Conservation (phyloP, 2,329 filamentous ascomycete genomes). For the Colletotrichum cordylinicola region DNA sequence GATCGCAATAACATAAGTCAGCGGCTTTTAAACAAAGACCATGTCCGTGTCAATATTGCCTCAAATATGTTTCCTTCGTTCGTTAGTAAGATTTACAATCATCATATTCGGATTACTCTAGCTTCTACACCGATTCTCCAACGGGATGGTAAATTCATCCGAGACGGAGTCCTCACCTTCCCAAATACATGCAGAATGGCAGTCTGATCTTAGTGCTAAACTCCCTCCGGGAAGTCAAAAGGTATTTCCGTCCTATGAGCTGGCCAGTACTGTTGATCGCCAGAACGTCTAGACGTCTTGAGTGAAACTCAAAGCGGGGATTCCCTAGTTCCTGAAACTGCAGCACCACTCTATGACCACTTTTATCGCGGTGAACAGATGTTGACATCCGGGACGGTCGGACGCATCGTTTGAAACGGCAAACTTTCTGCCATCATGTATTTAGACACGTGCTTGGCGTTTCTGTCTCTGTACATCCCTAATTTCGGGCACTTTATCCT, state of each 20-base stretch:
- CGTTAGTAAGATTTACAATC: fast-evolving
- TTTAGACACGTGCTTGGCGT: background rate
- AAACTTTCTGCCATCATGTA: background rate
- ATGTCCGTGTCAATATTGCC: background rate
- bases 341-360: background rate
- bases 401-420: background rate
- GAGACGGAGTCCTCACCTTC: background rate
- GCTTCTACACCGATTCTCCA: background rate
- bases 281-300: background rate
- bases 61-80: background rate
- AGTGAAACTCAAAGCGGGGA: background rate
- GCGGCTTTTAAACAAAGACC: background rate
- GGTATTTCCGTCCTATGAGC: background rate
- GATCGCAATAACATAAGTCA: background rate
- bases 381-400: background rate
- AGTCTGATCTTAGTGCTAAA: background rate
- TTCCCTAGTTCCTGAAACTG: background rate
- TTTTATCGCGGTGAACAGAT: background rate
- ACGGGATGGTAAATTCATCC: background rate
- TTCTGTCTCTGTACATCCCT: fast-evolving
- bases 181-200: background rate
- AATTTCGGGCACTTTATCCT: background rate
- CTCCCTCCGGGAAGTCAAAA: background rate
- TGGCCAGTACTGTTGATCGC: background rate
- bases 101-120: background rate